Evolutionary conservation across 2,329 filamentous ascomycete species (phyloP), one percentile per base, ranked within the genome.

Genomic region (Neofusicoccum umdonicola): DNA sequence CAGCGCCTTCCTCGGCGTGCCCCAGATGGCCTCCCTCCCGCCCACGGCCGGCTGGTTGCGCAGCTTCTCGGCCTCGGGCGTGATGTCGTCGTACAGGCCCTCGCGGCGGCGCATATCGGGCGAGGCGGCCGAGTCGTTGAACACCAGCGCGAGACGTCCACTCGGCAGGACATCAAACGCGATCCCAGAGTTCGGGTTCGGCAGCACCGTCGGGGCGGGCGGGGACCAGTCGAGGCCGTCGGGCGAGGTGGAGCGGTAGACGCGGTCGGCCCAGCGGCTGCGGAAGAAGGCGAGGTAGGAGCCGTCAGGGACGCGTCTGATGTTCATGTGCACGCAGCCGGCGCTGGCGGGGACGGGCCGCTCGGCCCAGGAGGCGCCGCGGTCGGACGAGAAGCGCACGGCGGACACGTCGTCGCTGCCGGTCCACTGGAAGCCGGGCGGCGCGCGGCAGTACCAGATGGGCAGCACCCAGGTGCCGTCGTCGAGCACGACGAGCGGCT

Each of bases 31-130:
- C 4, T 75, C 73, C 62, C 76, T 79, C 1, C 48, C 48, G 0
- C 76, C 68, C 13, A 74, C 69, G 0, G 69, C 69, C 1, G 72
- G 71, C 50, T 81, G 79, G 41, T 80, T 80, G 0, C 69, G 71
- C 4, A 79, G 71, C 19, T 72, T 79, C 61, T 81, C 80, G 3
- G 73, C 71, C 1, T 74, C 75, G 1, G 78, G 76, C 0, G 77
- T 79, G 60, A 82, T 81, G 50, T 82, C 80, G 51, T 82, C 80
- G 56, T 81, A 82, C 0, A 82, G 67, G 0, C 80, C 80, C 45
- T 79, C 72, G 0, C 79, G 73, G 22, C 22, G 22, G 3, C 22
- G 22, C 22, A 22, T 22, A 22, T 22, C 22, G 22, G 22, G 22
- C 22, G 22, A 22, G 22, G 22, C 22, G 22, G 4, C 75, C 76